Evolutionary conservation across 139 green algal species (phyloP).

Genomic region (Picochlorum sp.): DNA sequence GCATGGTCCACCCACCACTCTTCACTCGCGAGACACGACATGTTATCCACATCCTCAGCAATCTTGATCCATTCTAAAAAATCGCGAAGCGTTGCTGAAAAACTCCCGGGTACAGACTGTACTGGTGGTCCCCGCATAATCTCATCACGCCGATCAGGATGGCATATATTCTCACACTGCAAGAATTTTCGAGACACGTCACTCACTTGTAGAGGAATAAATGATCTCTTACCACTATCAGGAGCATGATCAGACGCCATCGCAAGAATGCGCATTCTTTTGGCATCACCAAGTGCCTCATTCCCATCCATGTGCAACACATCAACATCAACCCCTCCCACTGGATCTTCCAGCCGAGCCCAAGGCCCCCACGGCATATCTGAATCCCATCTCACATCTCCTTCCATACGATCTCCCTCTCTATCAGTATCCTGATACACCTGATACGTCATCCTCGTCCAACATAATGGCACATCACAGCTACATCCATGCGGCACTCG

Average conservation of each 20-base stretch:
- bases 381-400: conserved; percentile 43
- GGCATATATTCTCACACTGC: not conserved
- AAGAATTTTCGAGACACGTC: not conserved
- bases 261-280: not conserved
- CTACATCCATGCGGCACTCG: too few relatives aligned
- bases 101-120: not conserved
- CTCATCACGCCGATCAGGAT: too few relatives aligned
- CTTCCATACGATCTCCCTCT: not conserved
- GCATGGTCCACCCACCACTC: conserved; percentile 22
- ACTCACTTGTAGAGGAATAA: not conserved
- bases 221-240: conserved; percentile 14
- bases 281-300: not conserved
- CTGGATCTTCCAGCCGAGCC: conserved; percentile 43
- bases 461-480: not conserved
- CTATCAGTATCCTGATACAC: conserved; percentile 15
- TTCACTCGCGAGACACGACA: not conserved
- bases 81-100: not conserved
- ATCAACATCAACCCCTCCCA: conserved; percentile 6
- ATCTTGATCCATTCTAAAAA: conserved; percentile 1
- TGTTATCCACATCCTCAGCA: not conserved
- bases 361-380: conserved; percentile 52
- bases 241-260: conserved; percentile 12
- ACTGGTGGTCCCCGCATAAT: too few relatives aligned
- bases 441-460: conserved; percentile 4
- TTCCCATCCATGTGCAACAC: conserved; percentile 4